phyloP scores from a whole-genome alignment of 495 filamentous ascomycete species.

The Penicillium arizonense region DNA sequence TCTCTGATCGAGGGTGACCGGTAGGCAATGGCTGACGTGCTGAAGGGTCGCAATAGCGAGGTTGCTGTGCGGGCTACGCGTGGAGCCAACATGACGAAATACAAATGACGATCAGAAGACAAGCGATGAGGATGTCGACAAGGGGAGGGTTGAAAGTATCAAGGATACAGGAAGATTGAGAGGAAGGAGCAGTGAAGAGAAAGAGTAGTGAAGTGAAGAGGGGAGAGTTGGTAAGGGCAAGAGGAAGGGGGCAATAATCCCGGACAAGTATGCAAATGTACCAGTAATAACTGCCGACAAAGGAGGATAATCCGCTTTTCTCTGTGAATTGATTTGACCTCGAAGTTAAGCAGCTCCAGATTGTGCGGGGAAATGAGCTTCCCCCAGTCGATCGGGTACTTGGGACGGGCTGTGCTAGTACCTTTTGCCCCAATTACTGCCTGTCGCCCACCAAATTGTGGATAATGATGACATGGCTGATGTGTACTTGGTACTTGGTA shows the following conservation, averaged over 20 bases:
- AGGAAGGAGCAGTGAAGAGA: slow-evolving; percentile 14
- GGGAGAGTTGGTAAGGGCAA: slow-evolving; percentile 15
- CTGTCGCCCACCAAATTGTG: background rate
- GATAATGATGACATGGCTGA: slow-evolving; percentile 18
- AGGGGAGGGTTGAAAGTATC: slow-evolving; percentile 20
- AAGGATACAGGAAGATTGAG: slow-evolving; percentile 9
- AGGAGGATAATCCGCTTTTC: slow-evolving; percentile 1
- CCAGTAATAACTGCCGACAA: slow-evolving; percentile 9
- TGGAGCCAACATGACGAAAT: slow-evolving; percentile 44
- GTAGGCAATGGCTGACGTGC: slow-evolving; percentile 51
- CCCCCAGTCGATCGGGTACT: slow-evolving; percentile 3
- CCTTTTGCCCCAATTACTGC: background rate
- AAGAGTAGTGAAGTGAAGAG: slow-evolving; percentile 9
- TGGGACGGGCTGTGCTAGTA: slow-evolving; percentile 1
- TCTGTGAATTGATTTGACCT: background rate
- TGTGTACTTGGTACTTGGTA: slow-evolving; percentile 3
- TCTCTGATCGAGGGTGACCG: slow-evolving; percentile 80
- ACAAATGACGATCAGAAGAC: background rate
- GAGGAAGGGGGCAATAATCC: background rate
- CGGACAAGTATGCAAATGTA: slow-evolving; percentile 3
- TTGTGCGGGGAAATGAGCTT: slow-evolving; percentile 7
- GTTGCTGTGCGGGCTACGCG: slow-evolving; percentile 49
- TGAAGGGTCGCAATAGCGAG: slow-evolving; percentile 58
- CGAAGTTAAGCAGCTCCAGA: background rate
- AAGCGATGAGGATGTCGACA: background rate